A percentile compares a stretch with the other conserved stretches of the same genome.
These are phyloP conservation scores for Candida pini DNA, from an alignment of 805 yeast species.

Conservation along the genomic window DNA sequence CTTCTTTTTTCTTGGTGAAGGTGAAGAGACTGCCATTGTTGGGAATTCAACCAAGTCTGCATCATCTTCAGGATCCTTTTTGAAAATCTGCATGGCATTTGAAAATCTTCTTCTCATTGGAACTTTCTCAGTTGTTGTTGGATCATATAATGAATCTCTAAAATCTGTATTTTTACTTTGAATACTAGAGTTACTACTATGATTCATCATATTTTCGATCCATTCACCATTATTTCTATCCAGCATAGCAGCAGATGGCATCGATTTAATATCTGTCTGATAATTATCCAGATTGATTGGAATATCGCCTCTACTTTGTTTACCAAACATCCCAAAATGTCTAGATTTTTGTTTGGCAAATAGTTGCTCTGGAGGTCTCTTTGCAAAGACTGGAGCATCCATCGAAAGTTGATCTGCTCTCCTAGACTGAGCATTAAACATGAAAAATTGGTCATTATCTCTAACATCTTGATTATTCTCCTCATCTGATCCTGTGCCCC, in stretches of 20 bases:
- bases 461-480: too few relatives aligned
- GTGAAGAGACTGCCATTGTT: too few relatives aligned
- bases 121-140: not conserved
- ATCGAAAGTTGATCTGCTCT: not conserved
- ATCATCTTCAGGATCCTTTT: not conserved
- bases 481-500: too few relatives aligned
- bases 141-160: not conserved
- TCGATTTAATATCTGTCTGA: conserved; percentile 14
- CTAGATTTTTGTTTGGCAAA: not conserved
- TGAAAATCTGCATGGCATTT: not conserved
- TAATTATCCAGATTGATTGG: conserved; percentile 6
- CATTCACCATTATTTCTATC: conserved; percentile 17
- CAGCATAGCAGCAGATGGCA: conserved; percentile 21
- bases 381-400: not conserved
- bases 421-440: too few relatives aligned
- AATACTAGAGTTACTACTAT: not conserved
- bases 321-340: not conserved
- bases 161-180: not conserved
- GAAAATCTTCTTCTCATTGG: not conserved
- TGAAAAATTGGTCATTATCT: too few relatives aligned
- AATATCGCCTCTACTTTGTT: not conserved
- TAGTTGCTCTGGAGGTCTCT: not conserved
- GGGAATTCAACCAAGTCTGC: not conserved
- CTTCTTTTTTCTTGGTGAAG: too few relatives aligned
- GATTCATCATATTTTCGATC: conserved; percentile 7